These are phyloP conservation scores for Globisporangium irregulare DNA, from an alignment of 352 stramenopile species.

Conservation along the genomic window DNA sequence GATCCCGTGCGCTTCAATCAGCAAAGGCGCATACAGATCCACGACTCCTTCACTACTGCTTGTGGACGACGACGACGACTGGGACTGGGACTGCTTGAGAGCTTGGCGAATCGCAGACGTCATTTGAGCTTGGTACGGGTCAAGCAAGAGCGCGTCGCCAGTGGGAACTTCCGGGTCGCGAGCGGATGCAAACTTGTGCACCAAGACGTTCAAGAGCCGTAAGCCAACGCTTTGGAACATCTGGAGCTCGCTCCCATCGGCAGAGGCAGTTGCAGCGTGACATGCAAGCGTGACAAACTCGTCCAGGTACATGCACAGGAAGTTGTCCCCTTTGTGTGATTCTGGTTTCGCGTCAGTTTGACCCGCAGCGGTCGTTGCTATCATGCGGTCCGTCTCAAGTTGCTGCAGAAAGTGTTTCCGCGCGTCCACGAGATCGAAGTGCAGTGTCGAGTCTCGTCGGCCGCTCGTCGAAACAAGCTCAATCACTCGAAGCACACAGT, in stretches of 20 bases:
- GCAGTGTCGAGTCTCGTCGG: constrained; percentile 28
- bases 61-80: constrained; percentile 12
- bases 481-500: constrained; percentile 76
- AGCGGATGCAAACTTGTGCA: constrained; percentile 51
- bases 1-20: constrained; percentile 68
- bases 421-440: constrained; percentile 69
- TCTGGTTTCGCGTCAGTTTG: not conserved
- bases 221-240: constrained; percentile 77
- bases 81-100: constrained; percentile 45
- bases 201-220: constrained; percentile 60
- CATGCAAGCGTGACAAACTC: constrained; percentile 85
- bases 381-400: constrained; percentile 13
- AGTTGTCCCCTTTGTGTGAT: constrained; percentile 38
- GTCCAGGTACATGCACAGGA: constrained; percentile 85
- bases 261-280: constrained; percentile 67
- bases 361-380: not conserved
- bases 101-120: constrained; percentile 76
- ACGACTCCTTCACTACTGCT: constrained; percentile 6
- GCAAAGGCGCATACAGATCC: constrained; percentile 63
- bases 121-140: constrained; percentile 83
- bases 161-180: constrained; percentile 67
- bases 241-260: constrained; percentile 66
- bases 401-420: constrained; percentile 46
- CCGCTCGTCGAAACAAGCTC: constrained; percentile 40
- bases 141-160: constrained; percentile 56